phyloP scores from a whole-genome alignment of 2,329 filamentous ascomycete species.

The Didymella arachidicola region DNA sequence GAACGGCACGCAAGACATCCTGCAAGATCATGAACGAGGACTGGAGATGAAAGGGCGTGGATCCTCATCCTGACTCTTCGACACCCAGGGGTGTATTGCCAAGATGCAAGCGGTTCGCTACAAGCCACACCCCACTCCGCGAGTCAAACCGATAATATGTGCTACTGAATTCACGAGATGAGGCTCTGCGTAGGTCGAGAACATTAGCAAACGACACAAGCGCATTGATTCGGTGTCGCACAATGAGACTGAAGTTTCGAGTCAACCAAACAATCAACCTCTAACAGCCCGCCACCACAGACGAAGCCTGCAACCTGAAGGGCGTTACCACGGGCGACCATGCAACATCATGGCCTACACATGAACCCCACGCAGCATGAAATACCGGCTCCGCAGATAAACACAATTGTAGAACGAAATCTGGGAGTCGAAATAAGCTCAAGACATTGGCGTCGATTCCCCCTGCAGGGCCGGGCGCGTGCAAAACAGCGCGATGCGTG shows the following conservation, averaged over 20 bases:
- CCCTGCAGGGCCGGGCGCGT: conserved; percentile 30
- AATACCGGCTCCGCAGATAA: background rate
- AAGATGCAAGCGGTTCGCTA: conserved; percentile 17
- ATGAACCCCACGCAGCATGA: conserved; percentile 3
- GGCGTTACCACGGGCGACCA: conserved; percentile 1
- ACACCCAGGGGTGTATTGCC: conserved; percentile 15
- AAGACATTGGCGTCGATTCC: conserved; percentile 27
- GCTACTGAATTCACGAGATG: conserved; percentile 21
- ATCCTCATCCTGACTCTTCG: conserved; percentile 21
- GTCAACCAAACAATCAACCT: conserved; percentile 11
- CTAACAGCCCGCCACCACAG: background rate
- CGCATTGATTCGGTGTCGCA: conserved; percentile 9
- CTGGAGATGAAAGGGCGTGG: conserved; percentile 19
- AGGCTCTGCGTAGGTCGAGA: conserved; percentile 19
- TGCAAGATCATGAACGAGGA: conserved; percentile 2
- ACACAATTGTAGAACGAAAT: background rate
- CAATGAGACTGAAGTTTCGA: conserved; percentile 8
- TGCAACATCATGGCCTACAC: conserved; percentile 2
- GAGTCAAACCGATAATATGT: conserved; percentile 20
- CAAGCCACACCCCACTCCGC: conserved; percentile 21
- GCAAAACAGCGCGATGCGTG: conserved; percentile 25
- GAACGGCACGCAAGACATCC: conserved; percentile 6
- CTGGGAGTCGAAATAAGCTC: conserved; percentile 35
- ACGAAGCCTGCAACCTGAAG: background rate
- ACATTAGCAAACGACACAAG: conserved; percentile 3